Evolutionary conservation across 495 filamentous ascomycete genomes (phyloP).

Genomic region (Sphaerosporella brunnea): DNA sequence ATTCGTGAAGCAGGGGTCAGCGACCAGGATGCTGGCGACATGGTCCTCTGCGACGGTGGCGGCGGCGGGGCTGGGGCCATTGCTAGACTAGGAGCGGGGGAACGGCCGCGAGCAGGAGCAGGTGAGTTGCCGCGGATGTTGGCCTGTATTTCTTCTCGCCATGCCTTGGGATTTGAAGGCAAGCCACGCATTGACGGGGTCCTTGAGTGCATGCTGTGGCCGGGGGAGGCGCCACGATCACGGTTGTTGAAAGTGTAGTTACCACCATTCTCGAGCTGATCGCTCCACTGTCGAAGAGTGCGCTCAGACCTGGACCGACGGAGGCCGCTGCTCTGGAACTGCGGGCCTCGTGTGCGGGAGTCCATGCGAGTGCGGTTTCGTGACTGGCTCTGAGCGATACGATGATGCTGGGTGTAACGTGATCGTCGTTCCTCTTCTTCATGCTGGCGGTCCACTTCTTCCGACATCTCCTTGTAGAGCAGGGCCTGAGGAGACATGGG

Average conservation of each 20-base stretch:
- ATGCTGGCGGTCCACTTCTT: constrained; percentile 9
- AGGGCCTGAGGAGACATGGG: constrained; percentile 38
- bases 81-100: constrained; percentile 6
- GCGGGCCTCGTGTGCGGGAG: neutral
- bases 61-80: neutral
- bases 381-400: constrained; percentile 11
- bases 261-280: constrained; percentile 14
- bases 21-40: neutral
- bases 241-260: constrained; percentile 4
- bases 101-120: constrained; percentile 9
- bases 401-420: constrained; percentile 1
- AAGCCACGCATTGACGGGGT: constrained; percentile 19
- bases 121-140: constrained; percentile 17
- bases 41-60: neutral
- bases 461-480: constrained; percentile 20
- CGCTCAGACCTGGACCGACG: constrained; percentile 23
- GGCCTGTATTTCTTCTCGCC: constrained; percentile 21
- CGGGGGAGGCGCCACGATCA: constrained; percentile 16
- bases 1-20: neutral
- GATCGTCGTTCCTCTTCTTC: constrained; percentile 22
- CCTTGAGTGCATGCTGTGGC: constrained; percentile 13
- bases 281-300: constrained; percentile 23
- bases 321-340: neutral
- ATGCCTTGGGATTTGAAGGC: constrained; percentile 22
- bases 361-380: constrained; percentile 1